Evolutionary conservation across 768 basidiomycete genomes (phyloP).

Genomic region (Collybia mongolica): DNA sequence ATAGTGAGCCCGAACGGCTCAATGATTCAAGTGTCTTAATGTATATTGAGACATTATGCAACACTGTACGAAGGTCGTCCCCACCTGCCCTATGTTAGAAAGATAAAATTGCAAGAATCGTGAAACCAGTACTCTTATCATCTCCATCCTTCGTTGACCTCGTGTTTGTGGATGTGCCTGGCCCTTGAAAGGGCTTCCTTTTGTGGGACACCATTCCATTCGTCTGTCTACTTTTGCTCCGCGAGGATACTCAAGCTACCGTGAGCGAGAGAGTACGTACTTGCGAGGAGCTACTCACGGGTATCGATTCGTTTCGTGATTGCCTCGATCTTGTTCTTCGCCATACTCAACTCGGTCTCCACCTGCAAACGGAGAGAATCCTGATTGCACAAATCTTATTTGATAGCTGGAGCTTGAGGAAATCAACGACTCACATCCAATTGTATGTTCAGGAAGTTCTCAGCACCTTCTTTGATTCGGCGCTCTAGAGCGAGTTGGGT

Average conservation of each 20-base stretch:
- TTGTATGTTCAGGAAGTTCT: constrained; percentile 78
- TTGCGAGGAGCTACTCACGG: constrained; percentile 33
- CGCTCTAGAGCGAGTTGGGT: constrained; percentile 72
- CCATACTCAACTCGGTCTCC: constrained; percentile 73
- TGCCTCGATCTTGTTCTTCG: constrained; percentile 67
- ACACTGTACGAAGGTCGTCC: constrained; percentile 73
- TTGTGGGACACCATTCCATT: constrained; percentile 13
- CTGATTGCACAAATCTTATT: constrained; percentile 26
- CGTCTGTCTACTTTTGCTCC: constrained; percentile 20
- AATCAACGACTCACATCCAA: constrained; percentile 39
- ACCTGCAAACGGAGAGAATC: constrained; percentile 70
- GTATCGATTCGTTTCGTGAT: constrained; percentile 61
- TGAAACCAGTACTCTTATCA: constrained; percentile 37
- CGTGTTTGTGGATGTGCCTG: constrained; percentile 11
- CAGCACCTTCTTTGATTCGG: constrained; percentile 88
- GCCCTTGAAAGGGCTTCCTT: constrained; percentile 18
- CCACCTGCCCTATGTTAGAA: constrained; percentile 20
- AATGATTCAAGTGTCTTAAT: constrained; percentile 56
- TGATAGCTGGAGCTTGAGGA: not conserved
- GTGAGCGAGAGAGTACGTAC: constrained; percentile 6
- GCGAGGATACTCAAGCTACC: constrained; percentile 27
- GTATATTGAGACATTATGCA: constrained; percentile 60
- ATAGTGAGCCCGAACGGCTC: constrained; percentile 32
- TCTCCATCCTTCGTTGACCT: constrained; percentile 20
- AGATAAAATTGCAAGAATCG: not conserved